Evolutionary conservation across 345 rosid genomes (phyloP).

Genomic region (Theobroma cacao): DNA sequence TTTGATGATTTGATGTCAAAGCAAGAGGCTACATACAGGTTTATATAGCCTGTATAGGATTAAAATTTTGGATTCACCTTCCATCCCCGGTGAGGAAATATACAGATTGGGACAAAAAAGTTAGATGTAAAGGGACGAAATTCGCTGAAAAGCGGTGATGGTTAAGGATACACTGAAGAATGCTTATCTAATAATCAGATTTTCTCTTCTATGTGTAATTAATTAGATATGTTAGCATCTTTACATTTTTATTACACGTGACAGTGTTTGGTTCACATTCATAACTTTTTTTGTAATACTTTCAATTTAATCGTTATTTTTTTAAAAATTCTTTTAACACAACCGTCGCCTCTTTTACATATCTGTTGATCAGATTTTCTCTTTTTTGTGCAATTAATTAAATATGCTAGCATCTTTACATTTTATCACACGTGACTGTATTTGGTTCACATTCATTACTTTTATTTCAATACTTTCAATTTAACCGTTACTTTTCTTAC

Average conservation of each 20-base stretch:
- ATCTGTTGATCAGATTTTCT: too few species aligned
- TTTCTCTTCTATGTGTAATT: background rate
- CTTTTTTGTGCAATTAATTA: too few species aligned
- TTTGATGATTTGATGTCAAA: background rate
- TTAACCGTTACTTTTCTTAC: too few species aligned
- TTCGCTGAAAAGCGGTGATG: background rate
- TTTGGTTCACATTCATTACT: too few species aligned
- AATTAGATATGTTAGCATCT: background rate
- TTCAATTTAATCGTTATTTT: too few species aligned
- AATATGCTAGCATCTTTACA: too few species aligned
- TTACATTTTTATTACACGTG: background rate
- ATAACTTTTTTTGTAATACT: too few species aligned
- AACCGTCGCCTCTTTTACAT: background rate
- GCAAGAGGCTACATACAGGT: background rate
- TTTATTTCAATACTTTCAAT: too few species aligned
- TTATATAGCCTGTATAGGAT: background rate
- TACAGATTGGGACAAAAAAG: background rate
- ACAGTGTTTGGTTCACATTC: background rate
- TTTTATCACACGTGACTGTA: too few species aligned
- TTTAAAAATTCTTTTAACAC: background rate
- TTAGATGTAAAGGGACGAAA: background rate
- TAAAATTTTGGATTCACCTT: background rate
- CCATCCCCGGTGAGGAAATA: background rate
- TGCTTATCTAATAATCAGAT: slow-evolving; percentile 2
- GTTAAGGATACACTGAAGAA: background rate